Evolutionary conservation across 805 yeast genomes (phyloP), one percentile per base, ranked within the genome.

Genomic region (Saturnispora besseyi): DNA sequence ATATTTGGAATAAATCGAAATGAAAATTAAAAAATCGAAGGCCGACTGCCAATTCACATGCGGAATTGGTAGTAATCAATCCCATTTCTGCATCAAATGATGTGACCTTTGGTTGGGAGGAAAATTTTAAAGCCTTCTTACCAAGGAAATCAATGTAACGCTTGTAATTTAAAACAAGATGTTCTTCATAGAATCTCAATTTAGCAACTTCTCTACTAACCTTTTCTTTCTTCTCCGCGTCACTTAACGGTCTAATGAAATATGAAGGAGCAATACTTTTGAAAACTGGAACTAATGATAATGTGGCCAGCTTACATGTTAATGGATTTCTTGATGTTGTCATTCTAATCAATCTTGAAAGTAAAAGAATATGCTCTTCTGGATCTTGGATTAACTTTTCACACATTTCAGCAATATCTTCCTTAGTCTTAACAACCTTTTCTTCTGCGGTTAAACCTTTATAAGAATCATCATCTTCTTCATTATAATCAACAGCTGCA

Each of bases 191-290:
- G 53, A 73, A 75, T 62, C 99, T 77, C 57, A 85, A 64, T 59
- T 75, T 78, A 15, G 86, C 83, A 32, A 93, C 84, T 21, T 93
- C 99, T 61, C 76, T 86, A 12, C 90, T 71, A 4, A 88, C 95
- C 58, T 81, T 87, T 59, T 88, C 96, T 53, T 78, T 76, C 64
- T 79, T 80, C 64, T 91, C 98, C 0, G 78, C 66, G 15, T 88
- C 97, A 2, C 88, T 75, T 47, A 93, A 71, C 2, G 95, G 84
- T 62, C 96, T 75, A 48, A 91, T 88, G 53, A 82, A 77, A 66
- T 91, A 91, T 7, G 93, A 83, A 2, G 99, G 99, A 1, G 93
- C 81, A 44, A 93, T 77, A 50, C 84, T 77, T 58, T 87, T 87
- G 73, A 87, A 87, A 3, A 88, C 86, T 0, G 95, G 87, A 2